Evolutionary conservation across 1,284 basidiomycete species (phyloP).

Genomic region (Cutaneotrichosporon dermatis): DNA sequence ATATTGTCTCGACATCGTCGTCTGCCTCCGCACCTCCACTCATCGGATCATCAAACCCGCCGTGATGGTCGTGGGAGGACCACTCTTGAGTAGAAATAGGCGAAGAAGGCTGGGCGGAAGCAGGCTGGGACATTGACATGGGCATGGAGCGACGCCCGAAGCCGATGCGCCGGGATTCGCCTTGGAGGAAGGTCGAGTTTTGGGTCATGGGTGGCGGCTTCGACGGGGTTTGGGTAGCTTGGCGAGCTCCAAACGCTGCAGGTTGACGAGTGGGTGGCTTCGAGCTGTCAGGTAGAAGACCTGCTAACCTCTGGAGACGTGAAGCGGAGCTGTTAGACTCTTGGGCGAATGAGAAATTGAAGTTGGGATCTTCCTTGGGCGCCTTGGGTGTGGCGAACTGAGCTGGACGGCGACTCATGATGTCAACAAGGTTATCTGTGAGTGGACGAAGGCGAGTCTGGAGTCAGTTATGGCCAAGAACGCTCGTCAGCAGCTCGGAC

Average conservation of each 20-base stretch:
- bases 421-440: background rate
- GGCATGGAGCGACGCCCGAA: background rate
- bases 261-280: background rate
- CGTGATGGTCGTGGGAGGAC: background rate
- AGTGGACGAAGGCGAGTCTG: background rate
- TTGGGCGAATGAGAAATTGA: background rate
- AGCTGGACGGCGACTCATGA: background rate
- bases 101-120: background rate
- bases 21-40: too few species aligned
- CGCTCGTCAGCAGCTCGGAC: too few species aligned
- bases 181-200: too few species aligned
- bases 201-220: too few species aligned
- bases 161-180: background rate
- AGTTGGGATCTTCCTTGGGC: background rate
- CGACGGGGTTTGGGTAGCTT: too few species aligned
- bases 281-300: background rate
- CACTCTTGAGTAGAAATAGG: background rate
- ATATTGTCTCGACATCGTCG: too few species aligned
- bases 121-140: background rate
- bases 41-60: background rate
- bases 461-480: too few species aligned
- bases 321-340: background rate
- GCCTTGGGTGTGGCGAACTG: background rate
- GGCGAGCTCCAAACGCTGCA: too few species aligned
- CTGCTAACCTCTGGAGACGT: background rate